Base-by-base conservation (phyloP, 257 asterid genomes). In the Solanum boliviense region DNA sequence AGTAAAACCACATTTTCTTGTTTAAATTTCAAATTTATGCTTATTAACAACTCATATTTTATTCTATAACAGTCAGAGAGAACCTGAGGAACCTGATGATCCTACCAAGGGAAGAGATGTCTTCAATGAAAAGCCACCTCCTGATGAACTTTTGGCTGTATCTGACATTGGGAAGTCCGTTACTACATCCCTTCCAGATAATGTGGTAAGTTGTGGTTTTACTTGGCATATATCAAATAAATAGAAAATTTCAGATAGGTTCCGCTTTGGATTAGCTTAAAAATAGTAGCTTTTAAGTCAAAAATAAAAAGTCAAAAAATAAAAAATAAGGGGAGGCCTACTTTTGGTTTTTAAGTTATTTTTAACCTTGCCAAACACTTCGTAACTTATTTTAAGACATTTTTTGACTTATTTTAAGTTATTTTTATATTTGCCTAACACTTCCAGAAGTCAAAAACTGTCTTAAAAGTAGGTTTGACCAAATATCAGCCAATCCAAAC, bases 41-140 rank as follows among this genome's bases (percentile, higher is more conserved):
- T 29, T 81, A 75, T 81, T 16, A 56, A 86, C 85, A 89, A 67
- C 76, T 84, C 85, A 81, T 79, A 25, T 60, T 35, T 83, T 88
- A 72, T 91, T 48, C 84, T 88, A 84, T 90, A 31, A 31, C 65
- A 97, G 99, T 89, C 98, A 92, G 90, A 93, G 99, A 91, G 99
- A 97, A 91, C 99, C 99, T 32, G 99, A 97, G 94, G 99, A 97
- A 90, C 95, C 99, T 83, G 99, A 97, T 90, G 99, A 97, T 92
- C 95, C 99, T 84, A 95, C 94, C 38, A 97, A 97, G 92, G 99
- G 99, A 87, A 92, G 99, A 89, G 99, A 97, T 83, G 99, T 97
- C 85, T 97, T 97, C 81, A 97, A 97, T 88, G 99, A 97, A 91
- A 97, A 97, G 90, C 99, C 99, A 1, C 95, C 98, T 83, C 96